Evolutionary conservation across 2,329 filamentous ascomycete genomes (phyloP).

Genomic region (Claviceps maximensis): DNA sequence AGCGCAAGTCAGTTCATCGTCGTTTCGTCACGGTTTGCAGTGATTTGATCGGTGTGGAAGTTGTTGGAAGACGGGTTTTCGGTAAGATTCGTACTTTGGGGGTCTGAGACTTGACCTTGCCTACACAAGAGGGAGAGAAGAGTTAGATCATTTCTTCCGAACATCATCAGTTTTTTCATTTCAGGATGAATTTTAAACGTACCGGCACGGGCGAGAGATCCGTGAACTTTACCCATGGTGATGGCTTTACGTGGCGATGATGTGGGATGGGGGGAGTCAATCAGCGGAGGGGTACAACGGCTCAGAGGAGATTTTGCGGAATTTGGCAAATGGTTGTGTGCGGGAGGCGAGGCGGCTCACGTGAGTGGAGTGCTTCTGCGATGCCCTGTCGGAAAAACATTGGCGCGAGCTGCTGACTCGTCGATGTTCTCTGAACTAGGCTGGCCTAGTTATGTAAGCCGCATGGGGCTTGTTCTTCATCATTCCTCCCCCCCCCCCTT

Average conservation of each 20-base stretch:
- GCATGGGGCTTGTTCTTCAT: too few relatives aligned
- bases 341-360: conserved; percentile 20
- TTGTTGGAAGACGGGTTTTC: background rate
- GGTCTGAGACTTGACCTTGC: conserved; percentile 96
- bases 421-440: background rate
- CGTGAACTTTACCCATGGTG: conserved; percentile 87
- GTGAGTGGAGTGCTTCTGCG: conserved; percentile 17
- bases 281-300: conserved; percentile 12
- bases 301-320: conserved; percentile 20
- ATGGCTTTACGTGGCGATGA: conserved; percentile 25
- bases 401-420: background rate
- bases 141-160: background rate
- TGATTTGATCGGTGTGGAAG: background rate
- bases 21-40: conserved; percentile 6
- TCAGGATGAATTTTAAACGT: conserved; percentile 12
- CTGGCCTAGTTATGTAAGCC: background rate
- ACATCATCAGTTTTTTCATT: background rate
- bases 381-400: conserved; percentile 23
- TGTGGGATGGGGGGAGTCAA: conserved; percentile 19
- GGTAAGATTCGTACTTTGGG: conserved; percentile 55
- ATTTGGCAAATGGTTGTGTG: conserved; percentile 27
- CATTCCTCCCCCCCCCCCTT: too few relatives aligned
- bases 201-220: conserved; percentile 78
- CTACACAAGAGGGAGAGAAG: conserved; percentile 51
- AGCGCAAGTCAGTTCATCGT: conserved; percentile 18